Evolutionary conservation across 352 stramenopile species (phyloP).

Genomic region (Pythium plurisporium): DNA sequence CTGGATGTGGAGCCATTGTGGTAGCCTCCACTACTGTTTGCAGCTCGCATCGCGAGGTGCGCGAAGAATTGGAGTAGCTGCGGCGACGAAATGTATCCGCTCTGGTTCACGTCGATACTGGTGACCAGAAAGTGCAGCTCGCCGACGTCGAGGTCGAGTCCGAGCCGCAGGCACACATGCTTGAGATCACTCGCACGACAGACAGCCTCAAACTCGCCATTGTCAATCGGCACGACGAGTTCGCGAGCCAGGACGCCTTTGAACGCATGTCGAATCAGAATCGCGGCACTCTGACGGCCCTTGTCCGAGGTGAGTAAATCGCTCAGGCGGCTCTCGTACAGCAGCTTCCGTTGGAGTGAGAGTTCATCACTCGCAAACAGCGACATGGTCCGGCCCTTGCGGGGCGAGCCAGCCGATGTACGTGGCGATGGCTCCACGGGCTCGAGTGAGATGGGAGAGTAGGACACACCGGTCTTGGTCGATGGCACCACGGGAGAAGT

Average conservation of each 20-base stretch:
- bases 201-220: constrained; percentile 61
- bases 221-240: constrained; percentile 64
- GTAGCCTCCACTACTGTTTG: background rate
- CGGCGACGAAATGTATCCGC: constrained; percentile 57
- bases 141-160: constrained; percentile 56
- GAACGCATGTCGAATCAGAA: constrained; percentile 70
- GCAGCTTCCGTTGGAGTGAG: constrained; percentile 48
- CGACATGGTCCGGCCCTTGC: constrained; percentile 3
- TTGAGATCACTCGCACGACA: constrained; percentile 64
- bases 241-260: constrained; percentile 60
- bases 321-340: constrained; percentile 50
- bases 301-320: constrained; percentile 47
- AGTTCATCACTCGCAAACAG: constrained; percentile 29
- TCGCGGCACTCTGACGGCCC: constrained; percentile 54
- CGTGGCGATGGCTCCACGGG: background rate
- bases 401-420: background rate
- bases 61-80: constrained; percentile 58
- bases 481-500: constrained; percentile 7
- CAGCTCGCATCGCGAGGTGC: constrained; percentile 27
- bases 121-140: constrained; percentile 55
- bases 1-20: background rate
- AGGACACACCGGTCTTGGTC: constrained; percentile 19
- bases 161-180: constrained; percentile 65
- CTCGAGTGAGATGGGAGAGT: constrained; percentile 15
- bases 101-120: constrained; percentile 41